Evolutionary conservation across 1,284 basidiomycete species (phyloP).

Genomic region (Inonotus obliquus): DNA sequence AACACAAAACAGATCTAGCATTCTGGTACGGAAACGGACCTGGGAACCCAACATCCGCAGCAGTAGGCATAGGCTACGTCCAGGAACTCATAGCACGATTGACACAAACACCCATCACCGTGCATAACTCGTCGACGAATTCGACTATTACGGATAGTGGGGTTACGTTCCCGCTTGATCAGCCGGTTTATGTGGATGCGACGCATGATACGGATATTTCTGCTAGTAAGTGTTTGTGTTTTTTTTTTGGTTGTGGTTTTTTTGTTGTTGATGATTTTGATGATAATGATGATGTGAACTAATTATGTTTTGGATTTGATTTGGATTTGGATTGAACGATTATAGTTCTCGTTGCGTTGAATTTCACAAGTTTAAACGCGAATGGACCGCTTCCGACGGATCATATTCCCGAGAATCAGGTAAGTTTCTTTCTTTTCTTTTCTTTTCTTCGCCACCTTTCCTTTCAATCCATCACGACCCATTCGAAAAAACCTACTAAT

Average conservation of each 20-base stretch:
- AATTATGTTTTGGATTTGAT: not conserved
- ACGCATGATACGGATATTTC: slow-evolving; percentile 60
- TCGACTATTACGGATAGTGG: slow-evolving; percentile 62
- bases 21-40: slow-evolving; percentile 59
- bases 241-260: too few species aligned
- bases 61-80: slow-evolving; percentile 78
- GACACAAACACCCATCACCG: slow-evolving; percentile 51
- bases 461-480: too few species aligned
- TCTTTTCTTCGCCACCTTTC: too few species aligned
- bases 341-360: slow-evolving; percentile 52
- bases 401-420: slow-evolving; percentile 52
- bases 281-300: too few species aligned
- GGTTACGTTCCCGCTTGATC: slow-evolving; percentile 68
- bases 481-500: not conserved
- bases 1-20: not conserved
- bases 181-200: slow-evolving; percentile 71
- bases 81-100: slow-evolving; percentile 84
- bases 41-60: slow-evolving; percentile 41
- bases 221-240: slow-evolving; percentile 29
- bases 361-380: slow-evolving; percentile 53
- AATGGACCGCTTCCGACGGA: slow-evolving; percentile 52
- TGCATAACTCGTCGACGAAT: slow-evolving; percentile 72
- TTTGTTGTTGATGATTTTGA: not conserved
- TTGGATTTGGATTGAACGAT: too few species aligned
- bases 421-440: slow-evolving; percentile 21